Base-by-base conservation (phyloP, 805 yeast genomes). In the Saturnispora sekii region DNA sequence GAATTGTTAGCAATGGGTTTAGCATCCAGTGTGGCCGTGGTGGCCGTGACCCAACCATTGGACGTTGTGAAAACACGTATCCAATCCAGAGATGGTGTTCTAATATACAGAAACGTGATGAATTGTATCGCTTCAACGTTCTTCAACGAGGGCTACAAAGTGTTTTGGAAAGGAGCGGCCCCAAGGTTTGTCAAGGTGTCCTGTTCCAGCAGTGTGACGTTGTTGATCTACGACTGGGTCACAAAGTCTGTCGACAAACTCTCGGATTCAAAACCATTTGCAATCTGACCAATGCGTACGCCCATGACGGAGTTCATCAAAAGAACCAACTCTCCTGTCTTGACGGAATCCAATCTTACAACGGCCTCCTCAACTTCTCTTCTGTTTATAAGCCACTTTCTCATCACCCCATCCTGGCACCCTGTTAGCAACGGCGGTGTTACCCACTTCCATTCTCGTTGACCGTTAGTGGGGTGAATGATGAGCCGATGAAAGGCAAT, bases 231-330 rank as follows among this genome's bases (percentile, higher is more conserved):
- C 58, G 81, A 74, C 49, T 63, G 68, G 49, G 71, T 76, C 9
- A 81, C 78, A 53, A 69, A 67, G 35, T 60, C 66, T n/a, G 66
- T 74, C 15, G 52, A 51, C 16, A 38, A 41, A 16, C 43, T 60
- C 49, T 50, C 57, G 10, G 51, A 51, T 10, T 53, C 56, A 33
- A 61, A 56, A 41, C 64, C 65, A 21, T 61, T 61, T 44, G 58
- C 58, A 3, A 83, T 61, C 7, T 58, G 65, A 2, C 84, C 93
- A 50, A 70, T 74, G 0, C 76, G 76, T 11, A 85, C 82, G 2
- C 98, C 98, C 64, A 78, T 75, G 4, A 90, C 70, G 8, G 87
- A 96, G 62, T 90, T 90, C 60, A 87, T 79, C 18, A 90, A 55
- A 32, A 93, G 57, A 1, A 89, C 72, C 32, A 74, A 77, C 46